Percentiles rank a stretch among this genome's conserved stretches.
These are phyloP conservation scores for Prasinococcaceae sp. DNA, from an alignment of 139 green algal genomes.

Conservation along the genomic window DNA sequence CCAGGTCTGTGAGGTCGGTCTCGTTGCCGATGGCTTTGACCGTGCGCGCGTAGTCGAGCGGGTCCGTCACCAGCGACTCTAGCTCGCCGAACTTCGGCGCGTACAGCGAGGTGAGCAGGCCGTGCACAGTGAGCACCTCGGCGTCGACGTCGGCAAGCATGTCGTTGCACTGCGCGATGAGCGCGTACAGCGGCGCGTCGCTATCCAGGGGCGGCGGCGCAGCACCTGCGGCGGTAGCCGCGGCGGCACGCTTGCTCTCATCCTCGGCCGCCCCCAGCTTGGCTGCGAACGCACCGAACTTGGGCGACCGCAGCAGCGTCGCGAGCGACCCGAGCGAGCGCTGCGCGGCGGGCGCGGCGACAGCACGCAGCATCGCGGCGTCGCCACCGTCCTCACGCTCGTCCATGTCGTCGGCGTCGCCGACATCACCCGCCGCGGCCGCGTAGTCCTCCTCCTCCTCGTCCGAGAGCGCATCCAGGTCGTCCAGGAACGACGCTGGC, in stretches of 20 bases:
- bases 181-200: no score
- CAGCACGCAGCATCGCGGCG: slow-evolving; percentile 43
- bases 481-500: slow-evolving; percentile 75
- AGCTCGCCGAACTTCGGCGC: slow-evolving; percentile 86
- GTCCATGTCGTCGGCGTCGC: slow-evolving; percentile 32
- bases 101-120: slow-evolving; percentile 42
- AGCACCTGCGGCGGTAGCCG: neutral
- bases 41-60: slow-evolving; percentile 53
- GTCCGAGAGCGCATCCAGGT: slow-evolving; percentile 80
- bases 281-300: neutral
- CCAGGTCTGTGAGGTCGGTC: slow-evolving; percentile 53
- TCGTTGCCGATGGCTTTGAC: slow-evolving; percentile 72
- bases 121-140: slow-evolving; percentile 75
- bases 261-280: neutral
- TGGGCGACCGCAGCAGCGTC: neutral
- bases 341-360: neutral
- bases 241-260: neutral
- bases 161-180: slow-evolving; percentile 89
- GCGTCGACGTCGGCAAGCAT: slow-evolving; percentile 86
- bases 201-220: no score
- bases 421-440: slow-evolving; percentile 18
- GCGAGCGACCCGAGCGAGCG: neutral
- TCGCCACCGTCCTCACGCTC: slow-evolving; percentile 41
- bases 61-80: slow-evolving; percentile 64
- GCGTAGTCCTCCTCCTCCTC: slow-evolving; percentile 31